Evolutionary conservation across 2,329 filamentous ascomycete species (phyloP).

Genomic region (Alternaria sp.): DNA sequence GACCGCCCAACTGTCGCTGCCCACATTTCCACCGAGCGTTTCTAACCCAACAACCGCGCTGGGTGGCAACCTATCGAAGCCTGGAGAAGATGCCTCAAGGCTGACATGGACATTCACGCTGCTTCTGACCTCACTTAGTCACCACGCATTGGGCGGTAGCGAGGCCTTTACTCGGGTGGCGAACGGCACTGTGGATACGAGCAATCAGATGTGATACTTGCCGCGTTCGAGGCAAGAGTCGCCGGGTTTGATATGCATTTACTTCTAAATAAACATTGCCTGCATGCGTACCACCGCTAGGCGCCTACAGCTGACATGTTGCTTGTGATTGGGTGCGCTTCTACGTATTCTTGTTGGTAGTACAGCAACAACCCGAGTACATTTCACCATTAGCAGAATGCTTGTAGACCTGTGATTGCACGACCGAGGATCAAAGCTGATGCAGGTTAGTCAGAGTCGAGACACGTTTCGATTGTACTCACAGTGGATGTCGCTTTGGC

Average conservation of each 20-base stretch:
- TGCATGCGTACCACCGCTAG: conserved; percentile 26
- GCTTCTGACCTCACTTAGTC: conserved; percentile 12
- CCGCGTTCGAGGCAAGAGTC: conserved; percentile 19
- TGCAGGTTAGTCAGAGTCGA: conserved; percentile 36
- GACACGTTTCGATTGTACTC: conserved; percentile 52
- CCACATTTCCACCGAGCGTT: conserved; percentile 39
- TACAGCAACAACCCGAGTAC: conserved; percentile 6
- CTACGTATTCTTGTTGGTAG: conserved; percentile 6
- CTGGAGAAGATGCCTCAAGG: conserved; percentile 26
- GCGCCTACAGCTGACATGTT: conserved; percentile 10
- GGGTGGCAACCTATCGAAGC: conserved; percentile 42
- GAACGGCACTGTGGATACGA: conserved; percentile 14
- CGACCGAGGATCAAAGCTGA: conserved; percentile 58
- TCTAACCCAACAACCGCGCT: conserved; percentile 26
- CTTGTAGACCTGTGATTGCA: conserved; percentile 72
- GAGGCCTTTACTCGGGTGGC: conserved; percentile 10
- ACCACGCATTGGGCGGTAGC: conserved; percentile 23
- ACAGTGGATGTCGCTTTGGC: conserved; percentile 97
- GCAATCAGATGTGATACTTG: conserved; percentile 27
- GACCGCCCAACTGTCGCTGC: conserved; percentile 23
- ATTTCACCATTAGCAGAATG: conserved; percentile 66
- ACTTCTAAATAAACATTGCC: conserved; percentile 18
- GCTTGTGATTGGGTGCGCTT: background rate
- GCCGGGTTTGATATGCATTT: conserved; percentile 24
- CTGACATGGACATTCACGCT: conserved; percentile 34